Conservation (phyloP, 1,284 basidiomycete species). For the Omphalotus olearius region DNA sequence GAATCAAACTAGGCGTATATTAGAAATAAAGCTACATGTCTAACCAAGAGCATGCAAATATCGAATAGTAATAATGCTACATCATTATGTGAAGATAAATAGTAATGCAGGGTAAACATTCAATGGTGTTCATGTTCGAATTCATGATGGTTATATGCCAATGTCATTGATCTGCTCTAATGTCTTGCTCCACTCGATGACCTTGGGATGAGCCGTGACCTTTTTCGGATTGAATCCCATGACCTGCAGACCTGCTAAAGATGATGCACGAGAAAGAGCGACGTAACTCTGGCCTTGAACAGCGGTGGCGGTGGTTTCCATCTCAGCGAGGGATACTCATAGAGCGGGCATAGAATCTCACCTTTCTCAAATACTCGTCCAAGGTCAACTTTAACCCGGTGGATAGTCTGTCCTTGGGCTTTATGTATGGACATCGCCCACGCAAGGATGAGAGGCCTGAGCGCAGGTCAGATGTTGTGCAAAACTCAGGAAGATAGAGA, state of each 20-base stretch:
- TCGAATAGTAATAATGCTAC: too few relatives aligned
- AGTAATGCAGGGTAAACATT: too few relatives aligned
- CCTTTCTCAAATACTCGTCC: constrained; percentile 72
- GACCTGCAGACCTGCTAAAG: constrained; percentile 77
- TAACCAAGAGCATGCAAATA: too few relatives aligned
- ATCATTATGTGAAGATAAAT: too few relatives aligned
- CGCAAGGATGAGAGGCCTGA: constrained; percentile 60
- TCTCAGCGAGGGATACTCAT: background rate
- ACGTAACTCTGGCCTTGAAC: constrained; percentile 73
- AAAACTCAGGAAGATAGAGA: background rate
- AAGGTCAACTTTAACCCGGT: constrained; percentile 63
- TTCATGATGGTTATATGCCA: too few relatives aligned
- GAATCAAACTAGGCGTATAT: too few relatives aligned
- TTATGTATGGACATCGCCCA: constrained; percentile 85
- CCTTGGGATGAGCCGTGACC: constrained; percentile 52
- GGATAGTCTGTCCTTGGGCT: constrained; percentile 71
- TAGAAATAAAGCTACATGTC: too few relatives aligned
- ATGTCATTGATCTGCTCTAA: constrained; percentile 11
- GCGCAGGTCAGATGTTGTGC: background rate
- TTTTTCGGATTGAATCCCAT: constrained; percentile 69
- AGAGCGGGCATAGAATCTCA: constrained; percentile 17
- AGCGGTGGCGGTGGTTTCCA: constrained; percentile 3
- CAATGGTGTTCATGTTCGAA: too few relatives aligned
- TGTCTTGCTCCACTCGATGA: constrained; percentile 41
- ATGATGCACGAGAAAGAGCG: constrained; percentile 79